Evolutionary conservation across 2,329 filamentous ascomycete genomes (phyloP), one percentile per base, ranked within the genome.

Genomic region (Didymella sp.): DNA sequence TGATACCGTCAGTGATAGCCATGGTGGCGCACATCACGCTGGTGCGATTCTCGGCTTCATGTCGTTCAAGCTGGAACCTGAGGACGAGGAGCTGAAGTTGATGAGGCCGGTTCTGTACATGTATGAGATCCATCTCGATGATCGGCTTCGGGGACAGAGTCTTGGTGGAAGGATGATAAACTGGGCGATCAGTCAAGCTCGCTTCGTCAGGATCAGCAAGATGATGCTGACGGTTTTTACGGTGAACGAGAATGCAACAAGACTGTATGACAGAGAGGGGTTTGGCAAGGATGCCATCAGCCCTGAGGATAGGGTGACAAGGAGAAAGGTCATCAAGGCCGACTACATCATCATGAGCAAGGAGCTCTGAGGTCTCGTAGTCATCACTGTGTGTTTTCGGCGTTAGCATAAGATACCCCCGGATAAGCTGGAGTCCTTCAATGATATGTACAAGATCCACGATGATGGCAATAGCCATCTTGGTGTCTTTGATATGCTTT

Each of bases 171-270:
- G 81, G 12, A 78, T 93, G 35, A 85, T 93, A 78, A 68, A 73
- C 1, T 76, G 85, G 56, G 81, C 85, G 7, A 81, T 83, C 43
- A 70, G 71, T 4, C 78, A 87, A 4, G 89, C 85, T 7, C 61
- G 73, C 21, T 81, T 81, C 51, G 81, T 88, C 21, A 78, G 79
- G 0, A 79, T 89, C 42, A 74, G 79, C 21, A 91, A 91, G 74
- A 80, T 86, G 42, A 92, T 92, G 89, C 77, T 92, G 67, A 91
- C 89, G 1, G 89, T 89, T 68, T 92, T 91, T 68, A 74, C 82
- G 48, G 80, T 80, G 59, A 92, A 92, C 68, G 62, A 74, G 28
- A 74, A 75, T 2, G 89, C 83, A 0, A 75, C 83, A 37, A 69
- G 63, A 2, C 89, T 91, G 64, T 92, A 92, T 73, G 73, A 79